Percentiles rank a stretch among this genome's conserved stretches.
Conservation (phyloP, 805 yeast genomes). For the Yarrowia sp. region DNA sequence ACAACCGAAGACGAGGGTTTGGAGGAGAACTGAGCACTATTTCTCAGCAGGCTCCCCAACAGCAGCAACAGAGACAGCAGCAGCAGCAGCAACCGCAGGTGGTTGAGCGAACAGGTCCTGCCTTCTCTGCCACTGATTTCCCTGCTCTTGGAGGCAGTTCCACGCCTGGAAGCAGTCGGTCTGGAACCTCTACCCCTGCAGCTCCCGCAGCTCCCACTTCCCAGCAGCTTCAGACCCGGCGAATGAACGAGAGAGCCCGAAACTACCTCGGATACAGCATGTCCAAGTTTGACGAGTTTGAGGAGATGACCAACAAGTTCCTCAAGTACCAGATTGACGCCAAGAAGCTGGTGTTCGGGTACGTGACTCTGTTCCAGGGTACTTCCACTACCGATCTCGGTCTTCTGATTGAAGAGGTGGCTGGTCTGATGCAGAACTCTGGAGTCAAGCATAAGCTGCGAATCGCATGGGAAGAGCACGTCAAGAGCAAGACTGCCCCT, state of each 20-base stretch:
- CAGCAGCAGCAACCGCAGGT: conserved; percentile 28
- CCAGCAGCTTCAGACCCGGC: conserved; percentile 58
- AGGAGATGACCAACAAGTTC: conserved; percentile 57
- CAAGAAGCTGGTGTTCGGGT: conserved; percentile 56
- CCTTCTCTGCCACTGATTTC: conserved; percentile 42
- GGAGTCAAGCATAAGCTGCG: conserved; percentile 22
- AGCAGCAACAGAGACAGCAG: neutral
- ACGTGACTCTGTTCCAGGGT: conserved; percentile 58
- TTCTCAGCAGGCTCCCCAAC: conserved; percentile 43
- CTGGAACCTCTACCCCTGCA: conserved; percentile 11
- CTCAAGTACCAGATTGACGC: conserved; percentile 58
- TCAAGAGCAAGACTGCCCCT: conserved; percentile 31
- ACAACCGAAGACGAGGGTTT: conserved; percentile 51
- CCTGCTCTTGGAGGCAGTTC: conserved; percentile 44
- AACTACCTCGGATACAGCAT: conserved; percentile 70
- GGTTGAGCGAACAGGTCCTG: conserved; percentile 32
- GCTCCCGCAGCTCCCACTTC: conserved; percentile 45
- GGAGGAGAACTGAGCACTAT: conserved; percentile 72
- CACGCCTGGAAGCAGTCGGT: conserved; percentile 1
- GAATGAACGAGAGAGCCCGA: conserved; percentile 85
- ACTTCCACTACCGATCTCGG: conserved; percentile 26
- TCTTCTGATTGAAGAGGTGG: conserved; percentile 41
- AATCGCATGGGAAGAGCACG: conserved; percentile 38
- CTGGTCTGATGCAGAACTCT: conserved; percentile 31
- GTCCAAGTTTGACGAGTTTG: conserved; percentile 58